phyloP scores from a whole-genome alignment of 169 alveolate genomes.

The Plasmodium knowlesi region DNA sequence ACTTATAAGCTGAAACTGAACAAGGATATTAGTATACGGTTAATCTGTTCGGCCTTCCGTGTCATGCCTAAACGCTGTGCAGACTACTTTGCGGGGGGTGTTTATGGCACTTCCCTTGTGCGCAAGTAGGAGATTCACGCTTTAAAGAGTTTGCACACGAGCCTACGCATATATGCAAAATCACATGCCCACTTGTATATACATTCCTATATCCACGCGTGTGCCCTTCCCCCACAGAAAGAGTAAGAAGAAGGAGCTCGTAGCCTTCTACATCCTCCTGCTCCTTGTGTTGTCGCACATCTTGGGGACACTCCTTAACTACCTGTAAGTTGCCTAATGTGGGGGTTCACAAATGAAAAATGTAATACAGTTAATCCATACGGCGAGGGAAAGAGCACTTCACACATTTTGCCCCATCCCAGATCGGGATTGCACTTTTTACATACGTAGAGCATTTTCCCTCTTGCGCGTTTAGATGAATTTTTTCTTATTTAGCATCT shows the following conservation, averaged over 20 bases:
- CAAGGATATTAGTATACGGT: slow-evolving; percentile 30
- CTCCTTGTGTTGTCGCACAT: slow-evolving; percentile 22
- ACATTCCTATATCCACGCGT: background rate
- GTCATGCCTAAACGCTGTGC: slow-evolving; percentile 34
- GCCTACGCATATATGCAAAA: background rate
- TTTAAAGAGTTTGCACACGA: background rate
- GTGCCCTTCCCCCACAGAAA: background rate
- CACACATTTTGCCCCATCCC: background rate
- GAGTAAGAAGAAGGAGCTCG: background rate
- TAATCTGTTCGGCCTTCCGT: slow-evolving; percentile 65
- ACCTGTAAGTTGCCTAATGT: slow-evolving; percentile 6
- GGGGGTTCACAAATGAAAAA: background rate
- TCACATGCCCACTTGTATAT: background rate
- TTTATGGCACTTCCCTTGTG: background rate
- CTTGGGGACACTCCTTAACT: slow-evolving; percentile 40
- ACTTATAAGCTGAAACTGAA: slow-evolving; percentile 50
- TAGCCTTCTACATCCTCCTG: slow-evolving; percentile 30
- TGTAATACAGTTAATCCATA: background rate
- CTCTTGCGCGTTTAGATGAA: background rate
- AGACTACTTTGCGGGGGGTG: slow-evolving; percentile 6
- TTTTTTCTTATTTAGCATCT: background rate
- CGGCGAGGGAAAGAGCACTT: background rate
- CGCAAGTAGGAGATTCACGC: background rate
- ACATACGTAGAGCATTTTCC: background rate
- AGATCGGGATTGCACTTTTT: background rate